Evolutionary conservation across 2,329 filamentous ascomycete genomes (phyloP).

Genomic region (Fusarium globosum): DNA sequence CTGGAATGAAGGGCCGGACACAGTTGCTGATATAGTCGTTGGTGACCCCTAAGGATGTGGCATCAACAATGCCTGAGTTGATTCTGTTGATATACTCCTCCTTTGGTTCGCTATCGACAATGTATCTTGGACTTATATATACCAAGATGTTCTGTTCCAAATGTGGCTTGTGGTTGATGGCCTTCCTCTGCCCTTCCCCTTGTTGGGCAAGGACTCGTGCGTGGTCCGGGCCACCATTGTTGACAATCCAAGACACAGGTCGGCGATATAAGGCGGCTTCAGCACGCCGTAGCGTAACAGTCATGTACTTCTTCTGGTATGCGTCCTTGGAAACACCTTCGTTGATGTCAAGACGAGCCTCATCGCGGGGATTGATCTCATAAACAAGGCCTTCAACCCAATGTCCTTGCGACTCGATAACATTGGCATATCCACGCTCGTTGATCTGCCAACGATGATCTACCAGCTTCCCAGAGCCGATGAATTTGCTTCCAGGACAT

Average conservation of each 20-base stretch:
- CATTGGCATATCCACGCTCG: conserved; percentile 59
- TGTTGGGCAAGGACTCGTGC: conserved; percentile 41
- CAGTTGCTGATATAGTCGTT: conserved; percentile 52
- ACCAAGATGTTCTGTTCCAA: conserved; percentile 52
- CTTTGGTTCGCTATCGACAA: conserved; percentile 50
- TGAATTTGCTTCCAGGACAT: conserved; percentile 55
- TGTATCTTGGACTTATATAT: conserved; percentile 52
- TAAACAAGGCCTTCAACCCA: conserved; percentile 57
- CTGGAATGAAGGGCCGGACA: conserved; percentile 52
- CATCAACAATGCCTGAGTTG: conserved; percentile 52
- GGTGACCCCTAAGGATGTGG: conserved; percentile 50
- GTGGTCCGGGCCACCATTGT: conserved; percentile 49
- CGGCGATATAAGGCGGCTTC: conserved; percentile 50
- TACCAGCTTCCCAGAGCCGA: conserved; percentile 53
- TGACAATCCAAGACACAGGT: conserved; percentile 52
- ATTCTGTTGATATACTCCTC: conserved; percentile 56
- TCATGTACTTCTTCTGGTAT: conserved; percentile 52
- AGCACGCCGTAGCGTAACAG: conserved; percentile 49
- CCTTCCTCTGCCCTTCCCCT: conserved; percentile 26
- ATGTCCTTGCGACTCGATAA: conserved; percentile 49
- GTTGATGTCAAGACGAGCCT: conserved; percentile 53
- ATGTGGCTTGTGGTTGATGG: conserved; percentile 35
- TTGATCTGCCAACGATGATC: conserved; percentile 60
- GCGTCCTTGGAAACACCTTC: conserved; percentile 55
- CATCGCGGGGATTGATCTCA: conserved; percentile 52